Conservation (phyloP, 2,329 filamentous ascomycete genomes). For the Plenodomus biglobosus region DNA sequence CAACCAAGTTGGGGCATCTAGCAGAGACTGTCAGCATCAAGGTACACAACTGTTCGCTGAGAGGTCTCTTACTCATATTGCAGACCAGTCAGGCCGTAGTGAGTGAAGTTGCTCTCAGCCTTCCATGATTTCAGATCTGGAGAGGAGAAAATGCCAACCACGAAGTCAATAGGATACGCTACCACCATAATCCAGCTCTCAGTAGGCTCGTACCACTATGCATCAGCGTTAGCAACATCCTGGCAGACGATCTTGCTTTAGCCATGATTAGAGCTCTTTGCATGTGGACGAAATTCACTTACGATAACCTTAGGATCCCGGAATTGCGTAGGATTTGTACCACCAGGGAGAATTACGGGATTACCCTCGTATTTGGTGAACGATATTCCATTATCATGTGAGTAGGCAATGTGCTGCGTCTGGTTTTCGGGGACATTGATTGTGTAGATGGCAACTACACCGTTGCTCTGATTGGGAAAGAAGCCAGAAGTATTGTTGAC, state of each 20-base stretch:
- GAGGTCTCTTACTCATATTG: slow-evolving; percentile 57
- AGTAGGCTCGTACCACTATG: slow-evolving; percentile 50
- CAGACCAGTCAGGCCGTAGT: slow-evolving; percentile 54
- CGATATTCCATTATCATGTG: slow-evolving; percentile 61
- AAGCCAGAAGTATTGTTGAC: slow-evolving; percentile 67
- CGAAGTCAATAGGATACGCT: slow-evolving; percentile 58
- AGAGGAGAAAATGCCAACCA: slow-evolving; percentile 64
- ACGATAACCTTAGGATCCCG: slow-evolving; percentile 65
- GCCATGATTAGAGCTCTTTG: too few relatives aligned
- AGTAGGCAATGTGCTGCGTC: slow-evolving; percentile 64
- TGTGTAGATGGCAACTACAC: slow-evolving; percentile 64
- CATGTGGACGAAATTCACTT: background rate
- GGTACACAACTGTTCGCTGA: background rate
- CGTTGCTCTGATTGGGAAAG: slow-evolving; percentile 62
- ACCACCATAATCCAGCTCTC: slow-evolving; percentile 61
- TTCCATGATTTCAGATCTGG: slow-evolving; percentile 62
- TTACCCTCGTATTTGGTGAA: slow-evolving; percentile 63
- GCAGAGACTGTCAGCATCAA: background rate
- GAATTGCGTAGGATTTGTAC: slow-evolving; percentile 58
- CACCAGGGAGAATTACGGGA: slow-evolving; percentile 56
- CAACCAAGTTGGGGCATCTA: slow-evolving; percentile 59
- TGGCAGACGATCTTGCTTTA: too few relatives aligned
- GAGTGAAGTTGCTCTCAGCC: slow-evolving; percentile 60
- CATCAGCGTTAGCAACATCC: background rate
- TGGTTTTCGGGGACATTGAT: slow-evolving; percentile 50